Evolutionary conservation across 192 early-diverging fungal species (phyloP).

Genomic region (Backusella westeae): DNA sequence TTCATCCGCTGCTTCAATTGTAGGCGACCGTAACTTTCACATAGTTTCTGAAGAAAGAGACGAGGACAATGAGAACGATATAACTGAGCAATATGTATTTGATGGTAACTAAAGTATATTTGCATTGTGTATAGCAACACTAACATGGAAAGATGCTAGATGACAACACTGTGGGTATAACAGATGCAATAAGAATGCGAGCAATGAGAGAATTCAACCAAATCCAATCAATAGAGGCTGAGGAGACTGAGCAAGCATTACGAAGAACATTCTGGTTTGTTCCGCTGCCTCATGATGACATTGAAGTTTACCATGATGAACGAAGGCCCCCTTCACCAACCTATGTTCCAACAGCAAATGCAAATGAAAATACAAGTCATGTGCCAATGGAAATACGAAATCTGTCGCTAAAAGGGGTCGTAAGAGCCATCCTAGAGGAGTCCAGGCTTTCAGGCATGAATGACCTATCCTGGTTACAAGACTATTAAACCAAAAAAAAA

Average conservation of each 20-base stretch:
- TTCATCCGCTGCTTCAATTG: background rate
- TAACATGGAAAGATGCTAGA: background rate
- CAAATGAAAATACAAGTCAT: background rate
- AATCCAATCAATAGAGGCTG: background rate
- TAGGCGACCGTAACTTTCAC: background rate
- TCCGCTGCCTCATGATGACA: background rate
- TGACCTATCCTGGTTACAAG: conserved; percentile 32
- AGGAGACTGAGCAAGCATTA: background rate
- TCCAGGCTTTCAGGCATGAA: background rate
- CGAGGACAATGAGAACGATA: background rate
- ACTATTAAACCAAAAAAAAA: background rate
- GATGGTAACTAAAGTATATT: background rate
- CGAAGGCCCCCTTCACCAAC: conserved; percentile 3
- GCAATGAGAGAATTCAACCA: background rate
- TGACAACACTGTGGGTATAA: background rate
- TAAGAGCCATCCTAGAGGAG: too few relatives aligned
- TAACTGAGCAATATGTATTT: background rate
- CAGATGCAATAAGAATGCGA: too few relatives aligned
- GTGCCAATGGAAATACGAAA: background rate
- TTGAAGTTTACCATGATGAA: background rate
- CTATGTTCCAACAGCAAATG: background rate
- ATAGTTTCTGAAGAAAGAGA: background rate
- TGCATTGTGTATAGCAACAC: background rate
- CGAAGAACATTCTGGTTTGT: conserved; percentile 4
- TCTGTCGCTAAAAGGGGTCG: too few relatives aligned